phyloP scores from a whole-genome alignment of 176 grass and related monocot species.

The Oryza nivara region DNA sequence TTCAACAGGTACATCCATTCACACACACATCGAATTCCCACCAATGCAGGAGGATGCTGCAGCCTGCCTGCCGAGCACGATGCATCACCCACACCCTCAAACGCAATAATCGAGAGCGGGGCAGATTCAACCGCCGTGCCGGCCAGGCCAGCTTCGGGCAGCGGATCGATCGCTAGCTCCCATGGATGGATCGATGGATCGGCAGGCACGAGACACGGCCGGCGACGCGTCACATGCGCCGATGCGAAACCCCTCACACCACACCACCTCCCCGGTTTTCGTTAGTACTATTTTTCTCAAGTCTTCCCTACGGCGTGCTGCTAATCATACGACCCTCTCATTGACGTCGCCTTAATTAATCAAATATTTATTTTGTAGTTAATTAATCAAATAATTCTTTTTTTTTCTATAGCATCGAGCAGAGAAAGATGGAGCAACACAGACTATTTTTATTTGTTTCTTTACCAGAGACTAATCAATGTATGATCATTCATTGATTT shows the following conservation, averaged over 20 bases:
- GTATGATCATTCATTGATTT: neutral
- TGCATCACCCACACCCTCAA: neutral
- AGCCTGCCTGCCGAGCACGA: neutral
- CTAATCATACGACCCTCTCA: neutral
- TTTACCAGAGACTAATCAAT: neutral
- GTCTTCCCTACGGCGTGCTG: neutral
- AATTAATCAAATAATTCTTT: neutral
- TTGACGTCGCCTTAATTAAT: neutral
- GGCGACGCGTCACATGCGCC: conserved; percentile 46
- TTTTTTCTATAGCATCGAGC: neutral
- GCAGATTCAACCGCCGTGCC: conserved; percentile 41
- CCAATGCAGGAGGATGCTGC: neutral
- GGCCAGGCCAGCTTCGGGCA: conserved; percentile 5
- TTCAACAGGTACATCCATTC: neutral
- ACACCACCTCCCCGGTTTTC: neutral
- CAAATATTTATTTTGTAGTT: neutral
- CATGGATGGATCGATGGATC: conserved; percentile 22
- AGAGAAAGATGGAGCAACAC: neutral
- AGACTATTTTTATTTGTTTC: neutral
- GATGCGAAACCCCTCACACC: neutral
- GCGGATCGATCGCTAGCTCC: neutral
- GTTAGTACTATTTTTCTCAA: neutral
- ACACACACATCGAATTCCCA: neutral
- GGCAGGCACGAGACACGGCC: conserved; percentile 41
- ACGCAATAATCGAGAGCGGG: conserved; percentile 46